phyloP scores from a whole-genome alignment of 2,329 filamentous ascomycete genomes.

The Hyphodiscus sp. region DNA sequence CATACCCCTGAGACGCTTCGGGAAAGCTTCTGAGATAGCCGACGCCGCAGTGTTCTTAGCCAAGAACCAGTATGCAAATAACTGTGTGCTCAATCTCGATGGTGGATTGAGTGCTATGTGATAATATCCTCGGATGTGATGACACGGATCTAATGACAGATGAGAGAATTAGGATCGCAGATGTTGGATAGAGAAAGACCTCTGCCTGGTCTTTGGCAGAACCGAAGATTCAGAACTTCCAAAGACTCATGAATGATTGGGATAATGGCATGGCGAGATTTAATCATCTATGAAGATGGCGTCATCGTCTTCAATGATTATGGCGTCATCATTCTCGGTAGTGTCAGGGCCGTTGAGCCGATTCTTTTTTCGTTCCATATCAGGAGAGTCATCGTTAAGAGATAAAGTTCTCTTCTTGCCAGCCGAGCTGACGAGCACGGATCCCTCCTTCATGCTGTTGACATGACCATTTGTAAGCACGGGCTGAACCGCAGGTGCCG shows the following conservation, averaged over 20 bases:
- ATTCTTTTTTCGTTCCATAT: conserved; percentile 27
- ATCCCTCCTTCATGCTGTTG: conserved; percentile 11
- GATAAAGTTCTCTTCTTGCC: conserved; percentile 29
- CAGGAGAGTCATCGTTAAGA: conserved; percentile 14
- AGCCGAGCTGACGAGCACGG: conserved; percentile 8
- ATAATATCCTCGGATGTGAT: conserved; percentile 16
- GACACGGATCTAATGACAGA: background rate
- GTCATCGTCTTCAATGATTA: conserved; percentile 38
- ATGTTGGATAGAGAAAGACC: background rate
- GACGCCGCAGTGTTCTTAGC: conserved; percentile 74
- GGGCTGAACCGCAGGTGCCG: background rate
- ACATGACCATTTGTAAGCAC: conserved; percentile 2
- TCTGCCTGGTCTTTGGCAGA: too few species aligned
- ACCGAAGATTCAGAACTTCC: too few species aligned
- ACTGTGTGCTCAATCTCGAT: conserved; percentile 79
- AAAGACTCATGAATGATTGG: too few species aligned
- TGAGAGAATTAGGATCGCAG: background rate
- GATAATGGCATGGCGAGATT: conserved; percentile 23
- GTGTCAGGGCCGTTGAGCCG: conserved; percentile 34
- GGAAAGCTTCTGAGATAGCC: conserved; percentile 65
- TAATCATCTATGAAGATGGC: conserved; percentile 64
- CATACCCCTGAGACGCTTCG: conserved; percentile 64
- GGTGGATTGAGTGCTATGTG: conserved; percentile 69
- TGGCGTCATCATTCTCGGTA: conserved; percentile 24
- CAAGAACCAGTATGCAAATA: conserved; percentile 76